A percentile compares a stretch with the other conserved stretches of the same genome.
These are phyloP conservation scores for Staphylotrichum longicolle DNA, from an alignment of 495 filamentous ascomycete species.

Conservation along the genomic window DNA sequence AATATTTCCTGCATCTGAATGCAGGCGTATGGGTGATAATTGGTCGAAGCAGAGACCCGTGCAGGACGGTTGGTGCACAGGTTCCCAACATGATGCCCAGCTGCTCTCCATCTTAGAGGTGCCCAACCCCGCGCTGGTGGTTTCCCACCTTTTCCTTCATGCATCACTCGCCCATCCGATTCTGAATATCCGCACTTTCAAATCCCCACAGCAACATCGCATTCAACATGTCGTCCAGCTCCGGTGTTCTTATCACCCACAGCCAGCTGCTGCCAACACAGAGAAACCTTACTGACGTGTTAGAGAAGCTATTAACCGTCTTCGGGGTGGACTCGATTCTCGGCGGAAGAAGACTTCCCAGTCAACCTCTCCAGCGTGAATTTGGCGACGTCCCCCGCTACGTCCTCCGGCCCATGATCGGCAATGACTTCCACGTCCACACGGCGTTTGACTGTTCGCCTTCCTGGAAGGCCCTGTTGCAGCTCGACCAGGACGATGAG, in stretches of 20 bases:
- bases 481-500: slow-evolving; percentile 4
- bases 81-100: neutral
- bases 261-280: slow-evolving; percentile 1
- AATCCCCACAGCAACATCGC: neutral
- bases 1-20: neutral
- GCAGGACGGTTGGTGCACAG: slow-evolving; percentile 1
- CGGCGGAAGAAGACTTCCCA: neutral
- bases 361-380: slow-evolving; percentile 8
- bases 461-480: slow-evolving; percentile 5
- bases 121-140: neutral
- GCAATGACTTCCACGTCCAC: slow-evolving; percentile 6
- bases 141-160: neutral
- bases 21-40: neutral
- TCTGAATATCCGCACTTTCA: neutral
- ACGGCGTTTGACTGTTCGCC: neutral
- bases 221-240: neutral
- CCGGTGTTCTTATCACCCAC: neutral
- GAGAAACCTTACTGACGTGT: neutral
- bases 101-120: neutral
- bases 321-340: neutral
- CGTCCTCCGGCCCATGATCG: slow-evolving; percentile 4
- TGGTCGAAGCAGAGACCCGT: neutral
- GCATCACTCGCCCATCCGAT: neutral
- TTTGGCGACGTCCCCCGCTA: neutral
- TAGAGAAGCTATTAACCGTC: slow-evolving; percentile 3